Percentiles rank a stretch among this genome's conserved stretches.
Conservation (phyloP, 345 rosid species). For the Corchorus capsularis region DNA sequence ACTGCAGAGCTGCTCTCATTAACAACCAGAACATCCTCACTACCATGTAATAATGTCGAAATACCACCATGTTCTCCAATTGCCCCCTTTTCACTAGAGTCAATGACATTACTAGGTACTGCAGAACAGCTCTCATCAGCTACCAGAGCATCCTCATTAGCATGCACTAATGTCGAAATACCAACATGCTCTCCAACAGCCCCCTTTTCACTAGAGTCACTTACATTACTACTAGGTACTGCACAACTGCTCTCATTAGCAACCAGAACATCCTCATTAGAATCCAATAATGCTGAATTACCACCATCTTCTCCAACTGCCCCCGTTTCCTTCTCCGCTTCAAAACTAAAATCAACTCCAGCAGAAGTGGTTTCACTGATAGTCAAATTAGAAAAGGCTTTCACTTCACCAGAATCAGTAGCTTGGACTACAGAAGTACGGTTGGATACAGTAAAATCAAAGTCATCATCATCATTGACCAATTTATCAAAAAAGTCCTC, state of each 20-base stretch:
- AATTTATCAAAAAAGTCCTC: conserved; percentile 96
- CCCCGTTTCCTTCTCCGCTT: conserved; percentile 16
- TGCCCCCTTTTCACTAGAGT: conserved; percentile 11
- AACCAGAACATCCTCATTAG: conserved; percentile 17
- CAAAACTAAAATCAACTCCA: conserved; percentile 22
- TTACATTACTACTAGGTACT: neutral
- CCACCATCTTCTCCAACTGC: neutral
- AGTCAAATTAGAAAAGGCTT: conserved; percentile 62
- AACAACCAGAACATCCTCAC: conserved; percentile 13
- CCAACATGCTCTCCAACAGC: neutral
- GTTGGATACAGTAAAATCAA: conserved; percentile 33
- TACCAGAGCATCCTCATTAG: conserved; percentile 17
- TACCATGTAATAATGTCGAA: conserved; percentile 27
- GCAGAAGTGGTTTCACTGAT: conserved; percentile 17
- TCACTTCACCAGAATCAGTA: conserved; percentile 51
- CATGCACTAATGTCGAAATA: conserved; percentile 28
- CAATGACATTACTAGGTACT: neutral
- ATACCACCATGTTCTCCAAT: conserved; percentile 4
- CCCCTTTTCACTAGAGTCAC: conserved; percentile 13
- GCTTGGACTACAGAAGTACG: conserved; percentile 34
- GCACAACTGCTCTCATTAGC: conserved; percentile 9
- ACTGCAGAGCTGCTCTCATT: conserved; percentile 5
- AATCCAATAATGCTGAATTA: conserved; percentile 28
- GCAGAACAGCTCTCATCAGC: conserved; percentile 9
- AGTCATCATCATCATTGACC: conserved; percentile 62